A percentile compares a stretch with the other conserved stretches of the same genome.
phyloP scores from a whole-genome alignment of 75 land plant species.

The Ceratopteris richardii region DNA sequence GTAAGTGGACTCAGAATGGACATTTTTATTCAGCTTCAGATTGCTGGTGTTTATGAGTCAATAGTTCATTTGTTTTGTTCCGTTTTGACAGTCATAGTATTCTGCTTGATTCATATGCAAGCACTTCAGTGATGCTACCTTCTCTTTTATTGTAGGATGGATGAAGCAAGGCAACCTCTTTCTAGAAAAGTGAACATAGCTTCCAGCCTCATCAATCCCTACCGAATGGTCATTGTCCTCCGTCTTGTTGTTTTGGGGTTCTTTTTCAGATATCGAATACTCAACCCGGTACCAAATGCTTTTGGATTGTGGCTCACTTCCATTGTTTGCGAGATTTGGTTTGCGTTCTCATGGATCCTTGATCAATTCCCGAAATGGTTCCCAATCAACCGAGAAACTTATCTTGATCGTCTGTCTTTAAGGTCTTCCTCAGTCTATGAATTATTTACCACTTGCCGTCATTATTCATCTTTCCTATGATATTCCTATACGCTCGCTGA shows the following conservation, averaged over 20 bases:
- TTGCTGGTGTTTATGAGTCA: no score
- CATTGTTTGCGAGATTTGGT: constrained; percentile 67
- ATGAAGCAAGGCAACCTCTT: constrained; percentile 61
- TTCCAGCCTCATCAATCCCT: constrained; percentile 56
- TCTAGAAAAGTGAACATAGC: constrained; percentile 53
- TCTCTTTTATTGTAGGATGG: constrained; percentile 40
- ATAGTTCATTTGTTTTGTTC: no score
- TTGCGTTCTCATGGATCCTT: constrained; percentile 63
- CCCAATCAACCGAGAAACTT: constrained; percentile 63
- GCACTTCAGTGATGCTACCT: no score
- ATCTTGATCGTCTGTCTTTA: constrained; percentile 51
- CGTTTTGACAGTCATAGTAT: no score
- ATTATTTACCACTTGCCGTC: no score
- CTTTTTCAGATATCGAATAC: constrained; percentile 58
- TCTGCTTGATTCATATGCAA: no score
- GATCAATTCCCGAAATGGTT: constrained; percentile 76
- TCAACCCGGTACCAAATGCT: constrained; percentile 48
- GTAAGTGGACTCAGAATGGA: constrained; percentile 38
- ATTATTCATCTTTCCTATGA: no score
- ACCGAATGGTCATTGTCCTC: constrained; percentile 56
- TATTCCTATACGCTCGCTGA: no score
- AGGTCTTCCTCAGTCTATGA: no score
- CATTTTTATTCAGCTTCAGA: not conserved
- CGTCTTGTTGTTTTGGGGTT: constrained; percentile 56
- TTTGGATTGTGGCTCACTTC: constrained; percentile 60